Conservation (phyloP, 441 rosid species). For the Biscutella laevigata region DNA sequence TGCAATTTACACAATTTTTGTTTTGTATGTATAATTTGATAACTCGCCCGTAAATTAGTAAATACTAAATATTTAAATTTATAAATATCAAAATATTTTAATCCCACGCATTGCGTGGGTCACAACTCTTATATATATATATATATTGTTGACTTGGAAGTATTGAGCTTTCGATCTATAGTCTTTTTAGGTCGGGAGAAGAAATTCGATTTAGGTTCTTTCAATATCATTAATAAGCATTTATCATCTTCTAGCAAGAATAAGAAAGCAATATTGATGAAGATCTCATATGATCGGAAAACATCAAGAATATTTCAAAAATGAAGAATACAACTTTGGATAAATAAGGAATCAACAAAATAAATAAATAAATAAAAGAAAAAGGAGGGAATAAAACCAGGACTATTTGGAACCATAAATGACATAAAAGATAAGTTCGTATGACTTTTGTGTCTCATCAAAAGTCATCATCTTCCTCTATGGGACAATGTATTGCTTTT, state of each 20-base stretch:
- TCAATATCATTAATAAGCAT: not conserved
- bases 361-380: not conserved
- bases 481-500: conserved; percentile 23
- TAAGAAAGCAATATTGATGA: not conserved
- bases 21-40: no score
- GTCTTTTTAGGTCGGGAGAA: no score
- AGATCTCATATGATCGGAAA: not conserved
- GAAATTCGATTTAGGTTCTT: no score
- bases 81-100: no score
- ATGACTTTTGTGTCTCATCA: conserved; percentile 29
- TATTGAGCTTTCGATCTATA: no score
- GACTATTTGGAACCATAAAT: conserved; percentile 28
- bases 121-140: no score
- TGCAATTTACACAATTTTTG: no score
- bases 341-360: conserved; percentile 5
- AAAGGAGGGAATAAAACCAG: not conserved
- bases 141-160: no score
- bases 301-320: not conserved
- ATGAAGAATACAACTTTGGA: not conserved
- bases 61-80: no score
- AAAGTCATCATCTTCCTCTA: conserved; percentile 26
- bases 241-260: not conserved
- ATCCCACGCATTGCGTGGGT: no score
- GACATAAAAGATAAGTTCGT: conserved; percentile 29
- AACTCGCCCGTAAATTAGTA: no score